Evolutionary conservation across 164 flowering plant genomes (phyloP), one percentile per base, ranked within the genome.

Genomic region (Vitis rotundifolia): DNA sequence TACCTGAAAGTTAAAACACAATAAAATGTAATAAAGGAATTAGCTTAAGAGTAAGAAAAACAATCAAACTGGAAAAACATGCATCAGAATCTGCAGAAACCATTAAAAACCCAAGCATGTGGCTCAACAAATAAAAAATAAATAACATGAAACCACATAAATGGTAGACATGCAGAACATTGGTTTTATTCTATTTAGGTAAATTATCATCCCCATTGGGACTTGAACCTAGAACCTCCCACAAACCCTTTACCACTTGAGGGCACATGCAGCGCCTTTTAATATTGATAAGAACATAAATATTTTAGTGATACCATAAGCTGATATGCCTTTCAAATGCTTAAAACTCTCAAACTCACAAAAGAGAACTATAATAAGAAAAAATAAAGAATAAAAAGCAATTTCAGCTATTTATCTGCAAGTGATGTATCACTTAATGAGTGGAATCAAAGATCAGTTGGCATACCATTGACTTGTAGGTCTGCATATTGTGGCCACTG

Each of bases 401-500:
- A 61, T 4, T 65, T 49, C 55, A 64, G 14, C 49, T 26, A 3
- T 53, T 11, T 7, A 49, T 64, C 22, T 6, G 44, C 37, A 63
- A 9, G 51, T 49, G 53, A n/a, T 22, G 50, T 0, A 28, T 59
- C 5, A 61, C 12, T 2, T 37, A 16, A 14, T 2, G 8, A 71
- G 3, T 18, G 64, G 37, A 65, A 22, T 18, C 15, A 31, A 68
- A 66, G 8, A 3, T 31, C 19, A 51, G 22, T 29, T 13, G 65
- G 59, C 87, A 73, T 89, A 96, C 99, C 99, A 84, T 96, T 96
- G 73, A 96, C 86, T 78, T 89, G 97, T 56, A 96, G 82, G 67
- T 92, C 97, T 31, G 97, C 83, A 76, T 85, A 89, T 49, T 89
- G 99, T 47, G 97, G 99, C 99, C 99, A 96, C 68, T 96, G 99